Base-by-base conservation (phyloP, 2,329 filamentous ascomycete genomes). In the Botryotinia globosa region DNA sequence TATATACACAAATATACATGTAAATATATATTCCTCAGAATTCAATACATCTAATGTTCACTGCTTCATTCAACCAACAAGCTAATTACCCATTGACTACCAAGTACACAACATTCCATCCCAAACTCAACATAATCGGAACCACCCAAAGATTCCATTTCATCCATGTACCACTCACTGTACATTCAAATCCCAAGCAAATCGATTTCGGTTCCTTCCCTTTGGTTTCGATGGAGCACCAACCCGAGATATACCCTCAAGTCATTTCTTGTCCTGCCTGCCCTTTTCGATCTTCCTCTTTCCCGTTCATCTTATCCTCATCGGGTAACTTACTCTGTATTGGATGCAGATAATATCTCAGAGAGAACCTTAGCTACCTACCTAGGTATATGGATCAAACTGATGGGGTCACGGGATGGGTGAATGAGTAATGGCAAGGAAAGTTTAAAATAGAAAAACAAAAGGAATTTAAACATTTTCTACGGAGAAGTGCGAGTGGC, bases 61-160 rank as follows among this genome's bases (percentile, higher is more conserved):
- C 6, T 9, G 56, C 1, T 37, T 25, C 22, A 25, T 48, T 51
- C 34, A 29, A 16, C 25, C 7, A 29, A 16, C 37, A 1, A 42
- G 6, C 48, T 14, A 34, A 34, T 34, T 34, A 51, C 25, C 48
- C 0, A 25, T 8, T 22, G n/a, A n/a, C n/a, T 10, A 48, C 45
- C 9, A 0, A 25, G 22, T 39, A 6, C 63, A 66, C 63, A 39
- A 39, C 63, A 66, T 54, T 29, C 32, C 51, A 54, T 29, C 29
- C 25, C 51, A 32, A 66, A 54, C 63, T 29, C 63, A 66, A 39
- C 45, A 54, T 39, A 54, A 39, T 66, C 64, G 61, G 39, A 44
- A 29, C 39, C n/a, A 44, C 16, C n/a, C 18, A 22, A 22, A 29
- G 4, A 44, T 22, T n/a, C 34, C 18, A 22, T n/a, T 42, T 4